phyloP scores from a whole-genome alignment of 208 protist species.

The Leishmania martiniquensis region DNA sequence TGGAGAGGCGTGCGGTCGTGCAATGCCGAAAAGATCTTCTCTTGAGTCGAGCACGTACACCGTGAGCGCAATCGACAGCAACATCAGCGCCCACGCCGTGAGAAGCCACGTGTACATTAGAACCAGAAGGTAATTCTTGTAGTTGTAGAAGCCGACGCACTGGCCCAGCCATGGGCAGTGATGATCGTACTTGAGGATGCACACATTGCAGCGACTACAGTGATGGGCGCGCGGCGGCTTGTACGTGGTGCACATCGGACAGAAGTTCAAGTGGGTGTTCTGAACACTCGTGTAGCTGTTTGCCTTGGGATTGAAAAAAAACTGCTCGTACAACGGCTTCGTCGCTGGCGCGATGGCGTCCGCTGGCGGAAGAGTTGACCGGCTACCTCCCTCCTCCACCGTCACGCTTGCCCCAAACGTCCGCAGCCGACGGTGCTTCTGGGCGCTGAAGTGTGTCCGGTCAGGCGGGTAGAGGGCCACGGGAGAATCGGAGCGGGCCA shows the following conservation, averaged over 20 bases:
- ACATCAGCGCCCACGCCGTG: conserved; percentile 61
- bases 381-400: neutral
- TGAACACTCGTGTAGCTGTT: conserved; percentile 67
- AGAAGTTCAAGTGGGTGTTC: conserved; percentile 73
- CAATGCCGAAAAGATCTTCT: neutral
- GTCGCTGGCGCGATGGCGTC: neutral
- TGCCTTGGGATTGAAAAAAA: conserved; percentile 60
- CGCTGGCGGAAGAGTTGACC: neutral
- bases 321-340: conserved; percentile 33
- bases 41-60: conserved; percentile 27
- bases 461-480: conserved; percentile 27
- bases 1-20: neutral
- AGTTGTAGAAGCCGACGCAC: conserved; percentile 94
- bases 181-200: conserved; percentile 93
- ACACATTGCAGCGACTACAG: conserved; percentile 89
- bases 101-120: conserved; percentile 80
- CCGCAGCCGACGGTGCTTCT: conserved; percentile 32
- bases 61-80: conserved; percentile 50
- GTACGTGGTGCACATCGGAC: conserved; percentile 82
- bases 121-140: conserved; percentile 89
- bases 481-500: conserved; percentile 24
- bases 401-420: conserved; percentile 11
- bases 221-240: conserved; percentile 90
- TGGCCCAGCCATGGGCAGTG: conserved; percentile 94
- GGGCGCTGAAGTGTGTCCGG: conserved; percentile 12